Percentiles rank a stretch among this genome's conserved stretches.
Evolutionary conservation across 768 basidiomycete genomes (phyloP).

Genomic region (Macrolepiota dolichaula): DNA sequence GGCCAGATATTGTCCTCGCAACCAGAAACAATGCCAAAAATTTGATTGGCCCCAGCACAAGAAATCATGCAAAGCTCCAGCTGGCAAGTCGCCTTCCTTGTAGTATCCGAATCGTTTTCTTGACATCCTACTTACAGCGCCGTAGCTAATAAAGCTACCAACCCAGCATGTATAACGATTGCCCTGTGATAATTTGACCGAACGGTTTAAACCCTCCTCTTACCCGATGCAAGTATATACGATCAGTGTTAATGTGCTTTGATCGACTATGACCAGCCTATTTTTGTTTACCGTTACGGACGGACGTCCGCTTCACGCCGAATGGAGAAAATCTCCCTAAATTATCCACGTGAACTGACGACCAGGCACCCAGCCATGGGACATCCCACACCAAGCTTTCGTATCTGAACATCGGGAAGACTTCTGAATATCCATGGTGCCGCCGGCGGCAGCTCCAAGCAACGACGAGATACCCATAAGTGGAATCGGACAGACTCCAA

Average conservation of each 20-base stretch:
- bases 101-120: neutral
- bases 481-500: neutral
- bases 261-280: neutral
- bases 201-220: too few relatives aligned
- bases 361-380: neutral
- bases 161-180: too few relatives aligned
- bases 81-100: neutral
- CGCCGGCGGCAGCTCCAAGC: neutral
- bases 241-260: neutral
- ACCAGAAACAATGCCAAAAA: conserved; percentile 30
- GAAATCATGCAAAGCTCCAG: conserved; percentile 26
- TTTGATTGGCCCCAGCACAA: conserved; percentile 40
- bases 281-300: neutral
- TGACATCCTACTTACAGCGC: neutral
- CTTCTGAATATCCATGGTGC: neutral
- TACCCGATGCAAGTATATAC: too few relatives aligned
- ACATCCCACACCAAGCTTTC: neutral
- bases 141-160: neutral
- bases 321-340: neutral
- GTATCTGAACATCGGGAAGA: neutral
- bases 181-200: too few relatives aligned
- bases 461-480: neutral
- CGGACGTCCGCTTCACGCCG: neutral
- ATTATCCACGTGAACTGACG: neutral
- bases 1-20: conserved; percentile 30